Evolutionary conservation across 331 rosid genomes (phyloP).

Genomic region (Ulmus americana): DNA sequence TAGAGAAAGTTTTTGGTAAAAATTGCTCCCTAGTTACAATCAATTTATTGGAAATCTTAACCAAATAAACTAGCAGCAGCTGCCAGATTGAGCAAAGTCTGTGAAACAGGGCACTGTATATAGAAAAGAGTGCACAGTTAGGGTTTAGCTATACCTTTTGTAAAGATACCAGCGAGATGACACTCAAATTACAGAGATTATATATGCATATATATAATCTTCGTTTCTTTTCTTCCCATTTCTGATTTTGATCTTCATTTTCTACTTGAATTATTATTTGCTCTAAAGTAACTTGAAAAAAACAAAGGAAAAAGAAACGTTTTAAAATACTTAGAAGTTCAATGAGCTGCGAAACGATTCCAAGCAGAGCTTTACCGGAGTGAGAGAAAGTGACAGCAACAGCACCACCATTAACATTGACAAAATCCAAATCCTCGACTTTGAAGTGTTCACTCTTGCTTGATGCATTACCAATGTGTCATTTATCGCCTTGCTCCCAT

Average conservation of each 20-base stretch:
- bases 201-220: conserved; percentile 11
- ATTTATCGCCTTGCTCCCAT: neutral
- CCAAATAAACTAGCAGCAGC: conserved; percentile 50
- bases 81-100: conserved; percentile 35
- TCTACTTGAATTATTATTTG: neutral
- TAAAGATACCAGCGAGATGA: conserved; percentile 41
- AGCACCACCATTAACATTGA: conserved; percentile 26
- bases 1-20: conserved; percentile 25
- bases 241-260: neutral
- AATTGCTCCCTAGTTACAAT: conserved; percentile 29
- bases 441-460: neutral
- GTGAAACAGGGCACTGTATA: conserved; percentile 52
- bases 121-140: conserved; percentile 51
- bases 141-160: conserved; percentile 37
- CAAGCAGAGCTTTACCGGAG: conserved; percentile 15
- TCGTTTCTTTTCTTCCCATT: no score
- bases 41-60: conserved; percentile 42
- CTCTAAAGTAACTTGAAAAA: no score
- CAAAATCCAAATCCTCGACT: conserved; percentile 21
- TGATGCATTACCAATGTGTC: neutral
- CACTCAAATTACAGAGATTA: conserved; percentile 16
- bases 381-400: conserved; percentile 21
- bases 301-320: neutral
- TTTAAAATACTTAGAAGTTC: neutral
- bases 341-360: neutral